Base-by-base conservation (phyloP, 2,329 filamentous ascomycete species). In the Eurotiales sp. region DNA sequence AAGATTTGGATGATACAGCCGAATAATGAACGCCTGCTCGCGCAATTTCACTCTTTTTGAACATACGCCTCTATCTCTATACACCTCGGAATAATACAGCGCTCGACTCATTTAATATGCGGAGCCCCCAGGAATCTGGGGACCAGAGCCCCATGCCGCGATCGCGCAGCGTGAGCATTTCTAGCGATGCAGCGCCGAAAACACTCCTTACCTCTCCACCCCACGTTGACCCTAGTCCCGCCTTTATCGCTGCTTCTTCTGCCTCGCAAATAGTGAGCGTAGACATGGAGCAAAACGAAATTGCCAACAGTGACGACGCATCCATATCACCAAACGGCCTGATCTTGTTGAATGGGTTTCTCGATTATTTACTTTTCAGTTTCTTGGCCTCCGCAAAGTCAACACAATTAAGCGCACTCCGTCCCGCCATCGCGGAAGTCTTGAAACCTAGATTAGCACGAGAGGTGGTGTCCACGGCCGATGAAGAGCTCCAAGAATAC, bases 221-320 rank as follows among this genome's bases (percentile, higher is more conserved):
- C 15, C 67, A 81, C 29, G 80, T 92, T 52, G 84, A 84, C 41
- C 93, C 92, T 8, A 77, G 86, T 58, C 86, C 93, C 25, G 88
- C 85, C 15, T 99, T 95, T 72, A 91, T 99, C 62, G 91, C 92
- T 42, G 78, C 84, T 27, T 86, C 90, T 41, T 90, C 92, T 53
- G 93, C 92, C 46, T 90, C 89, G 15, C 90, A 96, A 67, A 92
- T 95, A 56, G 85, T 97, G 60, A 92, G 89, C 53, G 90, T 90
- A 64, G 86, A 95, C 64, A 86, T 93, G 70, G 88, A 92, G 63
- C 84, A 81, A 58, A 84, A 87, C 64, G 79, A 84, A 53, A 82
- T 84, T 59, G 76, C 83, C 46, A 79, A 82, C 1, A 80, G 81
- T 4, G 78, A 79, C 52, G 85, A 88, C 59, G 83, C 85, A 15